phyloP scores from a whole-genome alignment of 129 eudicot species.

The Scalesia atractyloides region DNA sequence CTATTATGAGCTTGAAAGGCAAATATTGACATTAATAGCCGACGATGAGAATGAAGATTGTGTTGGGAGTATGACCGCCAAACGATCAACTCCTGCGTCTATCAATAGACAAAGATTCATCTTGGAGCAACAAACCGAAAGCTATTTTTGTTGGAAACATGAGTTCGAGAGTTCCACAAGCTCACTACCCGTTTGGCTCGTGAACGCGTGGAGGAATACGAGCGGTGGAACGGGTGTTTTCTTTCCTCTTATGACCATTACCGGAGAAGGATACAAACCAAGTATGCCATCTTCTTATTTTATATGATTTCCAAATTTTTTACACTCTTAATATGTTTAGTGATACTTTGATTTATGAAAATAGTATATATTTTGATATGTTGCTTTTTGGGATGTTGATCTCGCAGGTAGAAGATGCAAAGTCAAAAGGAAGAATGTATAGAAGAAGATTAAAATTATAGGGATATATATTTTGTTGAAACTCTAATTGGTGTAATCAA shows the following conservation, averaged over 20 bases:
- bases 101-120: neutral
- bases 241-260: slow-evolving; percentile 38
- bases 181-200: slow-evolving; percentile 44
- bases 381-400: neutral
- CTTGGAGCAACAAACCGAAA: slow-evolving; percentile 20
- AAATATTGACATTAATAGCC: slow-evolving; percentile 42
- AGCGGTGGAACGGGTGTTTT: slow-evolving; percentile 71
- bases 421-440: slow-evolving; percentile 36
- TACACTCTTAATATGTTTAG: neutral
- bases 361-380: neutral
- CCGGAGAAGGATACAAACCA: slow-evolving; percentile 27
- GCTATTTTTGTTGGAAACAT: slow-evolving; percentile 45
- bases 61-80: neutral
- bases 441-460: neutral
- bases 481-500: neutral
- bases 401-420: slow-evolving; percentile 43
- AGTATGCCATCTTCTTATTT: slow-evolving; percentile 30
- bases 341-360: neutral
- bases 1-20: slow-evolving; percentile 34
- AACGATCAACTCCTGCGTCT: neutral
- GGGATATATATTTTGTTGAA: neutral
- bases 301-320: neutral
- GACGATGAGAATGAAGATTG: slow-evolving; percentile 36
- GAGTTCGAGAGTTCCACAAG: slow-evolving; percentile 12
- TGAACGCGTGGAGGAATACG: slow-evolving; percentile 45